A percentile compares a stretch with the other conserved stretches of the same genome.
These are phyloP conservation scores for Penstemon davidsonii DNA, from an alignment of 257 asterid species.

Conservation along the genomic window DNA sequence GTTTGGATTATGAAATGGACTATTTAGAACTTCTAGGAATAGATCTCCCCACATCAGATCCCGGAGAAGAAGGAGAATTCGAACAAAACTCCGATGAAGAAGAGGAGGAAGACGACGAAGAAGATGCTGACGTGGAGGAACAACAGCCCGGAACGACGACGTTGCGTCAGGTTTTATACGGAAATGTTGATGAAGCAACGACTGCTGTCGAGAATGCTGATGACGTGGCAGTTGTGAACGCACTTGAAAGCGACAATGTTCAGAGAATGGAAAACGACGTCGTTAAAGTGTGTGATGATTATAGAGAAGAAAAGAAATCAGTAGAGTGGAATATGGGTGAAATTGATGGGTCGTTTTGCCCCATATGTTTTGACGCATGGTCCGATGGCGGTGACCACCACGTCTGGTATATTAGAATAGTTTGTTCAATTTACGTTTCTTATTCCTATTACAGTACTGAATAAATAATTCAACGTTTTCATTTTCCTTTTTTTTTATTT, in stretches of 20 bases:
- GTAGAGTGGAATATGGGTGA: conserved; percentile 52
- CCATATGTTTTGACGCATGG: conserved; percentile 94
- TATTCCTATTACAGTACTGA: not conserved
- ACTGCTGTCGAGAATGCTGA: conserved; percentile 25
- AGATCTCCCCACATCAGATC: too few relatives aligned
- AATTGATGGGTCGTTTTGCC: conserved; percentile 74
- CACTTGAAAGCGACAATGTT: conserved; percentile 25
- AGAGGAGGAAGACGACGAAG: not conserved
- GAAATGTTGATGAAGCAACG: not conserved
- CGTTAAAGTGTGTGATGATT: conserved; percentile 23
- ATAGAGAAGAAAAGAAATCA: conserved; percentile 25
- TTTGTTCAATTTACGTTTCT: not conserved
- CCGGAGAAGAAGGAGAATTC: too few relatives aligned
- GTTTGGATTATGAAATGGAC: too few relatives aligned
- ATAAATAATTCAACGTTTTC: not conserved
- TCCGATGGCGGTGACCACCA: conserved; percentile 72
- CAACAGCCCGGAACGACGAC: not conserved
- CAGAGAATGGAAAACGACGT: conserved; percentile 28
- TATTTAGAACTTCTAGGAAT: too few relatives aligned
- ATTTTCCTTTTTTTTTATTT: conserved; percentile 17
- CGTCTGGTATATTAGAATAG: conserved; percentile 48
- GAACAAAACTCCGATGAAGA: not conserved
- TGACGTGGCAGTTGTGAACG: conserved; percentile 26
- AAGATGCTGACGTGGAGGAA: too few relatives aligned
- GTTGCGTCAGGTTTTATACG: not conserved